Base-by-base conservation (phyloP, 1,284 basidiomycete species). In the Sporisorium exsertum region DNA sequence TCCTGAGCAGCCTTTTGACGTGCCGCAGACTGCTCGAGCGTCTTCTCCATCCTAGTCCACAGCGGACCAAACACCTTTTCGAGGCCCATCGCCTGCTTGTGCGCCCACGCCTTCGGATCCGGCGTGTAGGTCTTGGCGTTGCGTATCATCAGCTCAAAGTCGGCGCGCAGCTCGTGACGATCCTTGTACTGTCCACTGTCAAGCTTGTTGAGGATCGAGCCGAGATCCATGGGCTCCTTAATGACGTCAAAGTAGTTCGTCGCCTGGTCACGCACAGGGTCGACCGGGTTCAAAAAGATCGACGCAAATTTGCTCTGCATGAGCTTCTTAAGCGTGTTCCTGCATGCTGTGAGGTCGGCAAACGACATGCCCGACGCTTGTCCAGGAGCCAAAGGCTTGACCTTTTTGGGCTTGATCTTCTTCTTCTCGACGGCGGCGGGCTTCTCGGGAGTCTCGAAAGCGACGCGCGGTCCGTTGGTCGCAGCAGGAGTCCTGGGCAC, bases 151-250 rank as follows among this genome's bases (percentile, higher is more conserved):
- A 97, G 89, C 64, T 90, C 91, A 85, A 99, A 93, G 85, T 99
- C 96, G 20, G 89, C 88, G 79, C 92, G 91, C 84, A 98, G 96
- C 22, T 89, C 92, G 81, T 92, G 91, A 24, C 95, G 91, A 80
- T 93, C 90, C 69, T 90, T 89, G 87, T 98, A 99, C 58, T 84
- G 76, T 0, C 94, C 94, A 67, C 89, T 90, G 80, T 94, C 91
- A 26, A 99, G 87, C 86, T 97, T 98, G 59, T 92, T 92, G 22
- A 89, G 88, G 87, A 97, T 93, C 0, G 94, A 95, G 54, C 91
- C 91, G 15, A 99, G 88, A 85, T 99, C 96, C 94, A 99, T 98
- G 0, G 97, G 96, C 16, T 92, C 88, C 85, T 93, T 93, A 86
- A 99, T 93, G 64, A 96, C 87, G 58, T 93, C 91, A 80, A 94